A percentile compares a stretch with the other conserved stretches of the same genome.
Evolutionary conservation across 257 asterid genomes (phyloP).

Genomic region (Agastache rugosa): DNA sequence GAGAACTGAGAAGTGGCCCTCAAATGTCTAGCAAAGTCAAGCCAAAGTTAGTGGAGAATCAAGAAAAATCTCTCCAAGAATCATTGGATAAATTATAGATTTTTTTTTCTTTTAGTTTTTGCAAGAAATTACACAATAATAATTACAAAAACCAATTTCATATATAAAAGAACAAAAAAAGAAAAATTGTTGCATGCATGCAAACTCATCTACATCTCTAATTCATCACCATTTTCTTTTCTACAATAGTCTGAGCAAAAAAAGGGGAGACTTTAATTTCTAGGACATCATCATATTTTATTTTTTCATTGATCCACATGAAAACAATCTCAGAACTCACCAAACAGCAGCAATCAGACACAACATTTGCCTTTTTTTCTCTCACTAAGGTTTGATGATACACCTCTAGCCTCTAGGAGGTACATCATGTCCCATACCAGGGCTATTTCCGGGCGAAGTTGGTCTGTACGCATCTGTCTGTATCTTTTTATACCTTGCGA

Average conservation of each 20-base stretch:
- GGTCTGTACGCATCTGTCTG: conserved; percentile 54
- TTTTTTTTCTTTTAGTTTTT: background rate
- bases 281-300: conserved; percentile 8
- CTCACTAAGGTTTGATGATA: background rate
- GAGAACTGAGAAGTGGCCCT: background rate
- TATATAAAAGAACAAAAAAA: background rate
- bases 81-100: background rate
- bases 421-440: conserved; percentile 67
- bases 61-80: conserved; percentile 3
- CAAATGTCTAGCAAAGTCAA: background rate
- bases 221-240: conserved; percentile 9
- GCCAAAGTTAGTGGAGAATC: conserved; percentile 23
- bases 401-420: conserved; percentile 37
- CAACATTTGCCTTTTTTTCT: background rate
- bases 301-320: conserved; percentile 18
- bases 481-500: conserved; percentile 44
- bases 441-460: conserved; percentile 67
- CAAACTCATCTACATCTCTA: background rate
- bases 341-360: conserved; percentile 21
- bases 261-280: background rate
- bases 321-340: conserved; percentile 16
- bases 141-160: conserved; percentile 24
- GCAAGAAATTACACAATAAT: background rate
- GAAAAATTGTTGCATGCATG: conserved; percentile 38
- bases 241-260: conserved; percentile 6